Evolutionary conservation across 768 basidiomycete species (phyloP).

Genomic region (Kwoniella sp.): DNA sequence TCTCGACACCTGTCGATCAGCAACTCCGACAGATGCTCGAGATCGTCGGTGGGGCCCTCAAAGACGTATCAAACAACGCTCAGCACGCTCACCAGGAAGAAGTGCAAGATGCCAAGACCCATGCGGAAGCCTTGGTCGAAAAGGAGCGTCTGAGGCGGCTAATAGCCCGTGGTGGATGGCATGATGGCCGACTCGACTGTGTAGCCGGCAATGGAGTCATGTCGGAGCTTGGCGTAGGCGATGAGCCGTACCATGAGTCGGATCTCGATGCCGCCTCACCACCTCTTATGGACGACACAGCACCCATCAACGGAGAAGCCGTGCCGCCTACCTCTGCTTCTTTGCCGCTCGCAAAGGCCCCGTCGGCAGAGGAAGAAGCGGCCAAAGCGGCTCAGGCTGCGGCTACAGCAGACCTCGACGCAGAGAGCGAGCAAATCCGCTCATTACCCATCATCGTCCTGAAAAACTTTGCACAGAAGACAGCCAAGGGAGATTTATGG

Average conservation of each 20-base stretch:
- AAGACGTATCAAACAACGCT: constrained; percentile 62
- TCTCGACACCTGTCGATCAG: constrained; percentile 74
- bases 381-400: constrained; percentile 14
- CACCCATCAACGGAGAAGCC: constrained; percentile 39
- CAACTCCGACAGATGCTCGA: constrained; percentile 83
- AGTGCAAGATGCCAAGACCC: constrained; percentile 58
- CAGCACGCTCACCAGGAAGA: constrained; percentile 52
- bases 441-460: constrained; percentile 84
- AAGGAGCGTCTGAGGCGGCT: constrained; percentile 56
- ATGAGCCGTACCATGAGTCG: constrained; percentile 63
- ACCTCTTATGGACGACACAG: constrained; percentile 44
- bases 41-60: constrained; percentile 73
- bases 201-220: constrained; percentile 85
- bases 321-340: constrained; percentile 42
- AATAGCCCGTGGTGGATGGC: constrained; percentile 71
- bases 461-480: constrained; percentile 71
- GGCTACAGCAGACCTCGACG: constrained; percentile 37
- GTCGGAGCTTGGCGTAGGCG: constrained; percentile 79
- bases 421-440: constrained; percentile 60
- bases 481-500: constrained; percentile 70
- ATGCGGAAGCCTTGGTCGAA: constrained; percentile 57
- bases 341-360: constrained; percentile 9
- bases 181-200: constrained; percentile 82
- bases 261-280: constrained; percentile 48
- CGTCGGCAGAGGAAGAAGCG: constrained; percentile 3